Percentiles rank a stretch among this genome's conserved stretches.
Conservation (phyloP, 2,329 filamentous ascomycete species). For the Penicillium sp. region DNA sequence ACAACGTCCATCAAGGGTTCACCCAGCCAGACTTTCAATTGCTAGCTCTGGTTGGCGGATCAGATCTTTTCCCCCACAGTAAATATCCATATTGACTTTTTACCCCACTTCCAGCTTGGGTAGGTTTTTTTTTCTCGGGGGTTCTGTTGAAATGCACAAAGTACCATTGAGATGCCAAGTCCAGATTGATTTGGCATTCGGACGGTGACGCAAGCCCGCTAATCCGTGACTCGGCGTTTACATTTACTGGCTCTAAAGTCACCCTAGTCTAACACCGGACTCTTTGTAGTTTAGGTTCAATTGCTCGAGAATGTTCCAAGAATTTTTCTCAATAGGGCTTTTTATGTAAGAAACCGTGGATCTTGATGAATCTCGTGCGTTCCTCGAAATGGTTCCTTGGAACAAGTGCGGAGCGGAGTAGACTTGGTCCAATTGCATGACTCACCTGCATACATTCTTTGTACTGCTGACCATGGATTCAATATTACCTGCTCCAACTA, state of each 20-base stretch:
- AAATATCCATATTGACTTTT: conserved; percentile 1
- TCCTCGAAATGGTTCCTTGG: conserved; percentile 6
- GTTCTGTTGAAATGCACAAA: neutral
- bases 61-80: neutral
- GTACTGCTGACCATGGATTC: conserved; percentile 1
- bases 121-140: neutral
- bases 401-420: conserved; percentile 6
- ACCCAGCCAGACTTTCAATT: neutral
- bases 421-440: conserved; percentile 8
- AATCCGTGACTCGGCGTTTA: neutral
- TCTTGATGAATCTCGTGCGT: neutral
- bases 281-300: neutral
- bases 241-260: neutral
- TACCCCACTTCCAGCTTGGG: neutral
- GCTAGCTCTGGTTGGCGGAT: neutral
- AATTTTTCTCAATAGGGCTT: neutral
- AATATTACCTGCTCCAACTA: conserved; percentile 1
- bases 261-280: neutral
- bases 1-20: neutral
- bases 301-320: neutral
- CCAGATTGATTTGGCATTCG: neutral
- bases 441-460: conserved; percentile 1
- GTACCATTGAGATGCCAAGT: neutral
- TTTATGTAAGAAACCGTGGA: neutral
- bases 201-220: conserved; percentile 2